Percentiles rank a stretch among this genome's conserved stretches.
Evolutionary conservation across 768 basidiomycete genomes (phyloP).

Genomic region (Russula olivacea): DNA sequence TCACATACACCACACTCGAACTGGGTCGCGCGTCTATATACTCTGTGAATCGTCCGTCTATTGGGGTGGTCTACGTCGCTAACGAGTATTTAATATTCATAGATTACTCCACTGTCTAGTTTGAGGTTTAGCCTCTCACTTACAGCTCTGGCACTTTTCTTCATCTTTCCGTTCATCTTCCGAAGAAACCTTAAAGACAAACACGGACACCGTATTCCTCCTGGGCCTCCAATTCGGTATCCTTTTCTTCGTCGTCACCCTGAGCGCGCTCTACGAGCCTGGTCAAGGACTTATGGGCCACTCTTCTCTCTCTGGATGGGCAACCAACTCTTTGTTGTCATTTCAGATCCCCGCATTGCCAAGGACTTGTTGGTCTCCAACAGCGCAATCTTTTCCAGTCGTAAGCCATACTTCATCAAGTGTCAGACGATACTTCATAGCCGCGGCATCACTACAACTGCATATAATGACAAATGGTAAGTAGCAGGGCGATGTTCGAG

Average conservation of each 20-base stretch:
- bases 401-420: conserved; percentile 44
- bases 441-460: conserved; percentile 41
- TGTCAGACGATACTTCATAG: conserved; percentile 40
- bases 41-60: conserved; percentile 4
- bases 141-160: background rate
- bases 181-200: conserved; percentile 27
- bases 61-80: too few species aligned
- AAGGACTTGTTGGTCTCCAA: conserved; percentile 43
- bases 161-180: conserved; percentile 23
- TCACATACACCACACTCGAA: background rate
- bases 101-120: too few species aligned
- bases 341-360: conserved; percentile 41
- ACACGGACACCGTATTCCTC: conserved; percentile 27
- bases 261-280: conserved; percentile 39
- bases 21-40: background rate
- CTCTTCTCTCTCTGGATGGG: conserved; percentile 45
- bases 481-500: background rate
- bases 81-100: too few species aligned
- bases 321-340: conserved; percentile 42
- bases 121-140: background rate
- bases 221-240: conserved; percentile 30
- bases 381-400: conserved; percentile 42
- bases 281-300: conserved; percentile 41
- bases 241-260: conserved; percentile 40
- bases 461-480: conserved; percentile 41